These are phyloP conservation scores for Guillardia theta DNA, from an alignment of 78 protist genomes.

Conservation along the genomic window DNA sequence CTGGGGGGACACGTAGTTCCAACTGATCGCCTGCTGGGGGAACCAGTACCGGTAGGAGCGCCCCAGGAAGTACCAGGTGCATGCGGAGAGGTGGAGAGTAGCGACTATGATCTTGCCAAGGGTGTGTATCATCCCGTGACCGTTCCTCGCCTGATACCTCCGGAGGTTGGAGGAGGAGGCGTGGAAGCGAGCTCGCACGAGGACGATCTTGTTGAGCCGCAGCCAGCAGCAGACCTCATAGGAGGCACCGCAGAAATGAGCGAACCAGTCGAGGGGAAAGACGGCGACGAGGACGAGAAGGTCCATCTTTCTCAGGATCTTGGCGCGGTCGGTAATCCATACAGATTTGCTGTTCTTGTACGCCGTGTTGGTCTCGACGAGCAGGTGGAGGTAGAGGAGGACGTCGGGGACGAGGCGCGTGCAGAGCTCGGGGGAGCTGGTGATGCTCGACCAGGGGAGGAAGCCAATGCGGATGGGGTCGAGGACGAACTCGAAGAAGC, in stretches of 20 bases:
- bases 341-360: background rate
- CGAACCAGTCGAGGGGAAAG: constrained; percentile 22
- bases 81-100: background rate
- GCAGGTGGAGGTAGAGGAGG: background rate
- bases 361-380: background rate
- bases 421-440: background rate
- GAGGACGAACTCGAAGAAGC: background rate
- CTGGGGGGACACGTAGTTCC: too few species aligned
- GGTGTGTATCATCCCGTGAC: background rate
- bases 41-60: background rate
- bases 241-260: background rate
- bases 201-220: background rate
- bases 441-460: background rate
- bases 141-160: too few species aligned
- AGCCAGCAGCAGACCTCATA: background rate
- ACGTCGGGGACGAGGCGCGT: background rate
- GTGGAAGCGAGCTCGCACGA: background rate
- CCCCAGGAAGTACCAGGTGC: background rate
- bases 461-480: background rate
- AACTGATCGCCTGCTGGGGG: background rate
- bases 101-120: background rate
- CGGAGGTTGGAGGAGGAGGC: background rate
- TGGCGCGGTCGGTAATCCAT: background rate
- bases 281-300: background rate
- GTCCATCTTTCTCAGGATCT: background rate